Evolutionary conservation across 1,284 basidiomycete genomes (phyloP).

Genomic region (Moniliophthora roreri): DNA sequence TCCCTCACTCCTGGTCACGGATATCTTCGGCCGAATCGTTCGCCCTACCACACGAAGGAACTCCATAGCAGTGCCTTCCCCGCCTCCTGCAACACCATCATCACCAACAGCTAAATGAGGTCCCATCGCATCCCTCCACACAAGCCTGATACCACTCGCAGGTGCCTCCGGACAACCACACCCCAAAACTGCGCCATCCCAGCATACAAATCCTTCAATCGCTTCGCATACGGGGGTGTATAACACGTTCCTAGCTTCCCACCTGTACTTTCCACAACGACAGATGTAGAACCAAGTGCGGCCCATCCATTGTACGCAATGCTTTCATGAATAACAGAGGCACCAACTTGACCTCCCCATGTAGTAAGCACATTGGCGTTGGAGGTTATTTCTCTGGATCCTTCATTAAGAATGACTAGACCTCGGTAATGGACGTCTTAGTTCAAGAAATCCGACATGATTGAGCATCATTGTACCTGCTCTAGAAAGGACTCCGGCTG

Average conservation of each 20-base stretch:
- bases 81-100: too few relatives aligned
- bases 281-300: background rate
- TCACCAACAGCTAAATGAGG: too few relatives aligned
- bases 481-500: background rate
- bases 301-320: constrained; percentile 11
- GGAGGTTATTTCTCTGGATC: too few relatives aligned
- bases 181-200: constrained; percentile 3
- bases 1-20: too few relatives aligned
- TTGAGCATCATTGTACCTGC: background rate
- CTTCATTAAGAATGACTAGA: too few relatives aligned
- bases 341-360: constrained; percentile 7
- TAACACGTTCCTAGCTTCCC: constrained; percentile 9
- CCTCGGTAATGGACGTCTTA: too few relatives aligned
- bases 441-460: too few relatives aligned
- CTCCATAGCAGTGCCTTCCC: too few relatives aligned
- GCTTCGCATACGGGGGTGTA: background rate
- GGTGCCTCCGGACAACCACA: background rate
- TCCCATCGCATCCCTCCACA: too few relatives aligned
- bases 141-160: too few relatives aligned
- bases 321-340: constrained; percentile 6
- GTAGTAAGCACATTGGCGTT: background rate
- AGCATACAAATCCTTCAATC: background rate
- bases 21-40: too few relatives aligned
- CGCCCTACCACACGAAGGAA: too few relatives aligned
- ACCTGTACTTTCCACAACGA: constrained; percentile 6